phyloP scores from a whole-genome alignment of 805 yeast genomes.

The Candida dajiaensis region DNA sequence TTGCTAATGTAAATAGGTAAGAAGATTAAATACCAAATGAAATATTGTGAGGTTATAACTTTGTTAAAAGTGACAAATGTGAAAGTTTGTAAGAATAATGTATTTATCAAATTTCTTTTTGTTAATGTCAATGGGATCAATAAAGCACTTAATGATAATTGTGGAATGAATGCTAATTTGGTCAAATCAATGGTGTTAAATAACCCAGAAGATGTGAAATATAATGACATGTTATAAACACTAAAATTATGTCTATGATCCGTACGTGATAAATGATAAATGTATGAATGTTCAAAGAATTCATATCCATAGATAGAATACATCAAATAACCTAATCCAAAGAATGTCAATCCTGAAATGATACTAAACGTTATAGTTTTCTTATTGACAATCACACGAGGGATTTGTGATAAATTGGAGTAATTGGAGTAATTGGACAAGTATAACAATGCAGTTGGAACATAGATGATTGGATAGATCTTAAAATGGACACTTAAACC shows the following conservation, averaged over 20 bases:
- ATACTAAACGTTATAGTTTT: slow-evolving; percentile 37
- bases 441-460: slow-evolving; percentile 60
- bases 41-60: slow-evolving; percentile 91
- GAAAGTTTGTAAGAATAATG: slow-evolving; percentile 71
- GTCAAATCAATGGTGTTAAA: slow-evolving; percentile 29
- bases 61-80: slow-evolving; percentile 75
- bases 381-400: slow-evolving; percentile 29
- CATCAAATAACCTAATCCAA: slow-evolving; percentile 50
- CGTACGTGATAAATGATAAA: slow-evolving; percentile 75
- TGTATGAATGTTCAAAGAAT: slow-evolving; percentile 68
- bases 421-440: slow-evolving; percentile 23
- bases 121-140: slow-evolving; percentile 44
- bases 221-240: slow-evolving; percentile 70
- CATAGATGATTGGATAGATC: slow-evolving; percentile 83
- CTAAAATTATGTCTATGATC: slow-evolving; percentile 97
- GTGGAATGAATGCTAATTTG: slow-evolving; percentile 79
- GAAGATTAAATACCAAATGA: slow-evolving; percentile 87
- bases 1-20: slow-evolving; percentile 64
- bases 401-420: slow-evolving; percentile 24
- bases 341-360: slow-evolving; percentile 38
- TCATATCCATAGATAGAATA: slow-evolving; percentile 65
- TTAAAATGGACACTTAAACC: slow-evolving; percentile 78
- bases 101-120: slow-evolving; percentile 37
- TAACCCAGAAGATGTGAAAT: slow-evolving; percentile 44
- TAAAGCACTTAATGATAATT: slow-evolving; percentile 52